A percentile compares a stretch with the other conserved stretches of the same genome.
Conservation (phyloP, 495 filamentous ascomycete genomes). For the Tuber aestivum region DNA sequence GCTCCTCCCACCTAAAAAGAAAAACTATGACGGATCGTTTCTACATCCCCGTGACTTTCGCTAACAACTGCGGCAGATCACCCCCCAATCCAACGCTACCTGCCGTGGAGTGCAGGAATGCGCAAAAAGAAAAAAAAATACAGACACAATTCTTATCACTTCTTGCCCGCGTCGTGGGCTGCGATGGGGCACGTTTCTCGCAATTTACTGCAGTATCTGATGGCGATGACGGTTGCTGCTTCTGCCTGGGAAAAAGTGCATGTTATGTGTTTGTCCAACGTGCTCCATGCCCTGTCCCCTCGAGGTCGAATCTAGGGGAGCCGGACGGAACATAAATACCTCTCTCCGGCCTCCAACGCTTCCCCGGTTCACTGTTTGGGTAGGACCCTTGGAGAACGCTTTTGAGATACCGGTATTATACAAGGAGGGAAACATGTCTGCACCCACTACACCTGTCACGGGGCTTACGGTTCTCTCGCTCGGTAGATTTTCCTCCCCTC, state of each 20-base stretch:
- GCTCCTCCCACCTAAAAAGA: neutral
- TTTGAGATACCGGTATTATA: neutral
- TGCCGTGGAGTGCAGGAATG: neutral
- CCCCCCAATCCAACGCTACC: neutral
- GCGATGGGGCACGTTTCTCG: neutral
- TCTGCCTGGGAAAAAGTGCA: neutral
- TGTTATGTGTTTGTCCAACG: neutral
- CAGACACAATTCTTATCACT: neutral
- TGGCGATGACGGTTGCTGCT: neutral
- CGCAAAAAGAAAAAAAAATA: neutral
- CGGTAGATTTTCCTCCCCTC: neutral
- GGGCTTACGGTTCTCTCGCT: neutral
- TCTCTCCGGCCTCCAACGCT: neutral
- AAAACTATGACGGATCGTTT: neutral
- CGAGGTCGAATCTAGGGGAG: neutral
- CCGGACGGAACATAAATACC: neutral
- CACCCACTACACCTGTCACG: neutral
- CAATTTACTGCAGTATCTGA: neutral
- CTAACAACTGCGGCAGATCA: neutral
- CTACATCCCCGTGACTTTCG: neutral
- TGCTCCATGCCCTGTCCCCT: neutral
- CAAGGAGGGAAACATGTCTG: neutral
- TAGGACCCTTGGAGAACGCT: neutral
- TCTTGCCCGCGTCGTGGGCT: neutral
- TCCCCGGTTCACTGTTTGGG: neutral